A percentile compares a stretch with the other conserved stretches of the same genome.
Evolutionary conservation across 306 rosid genomes (phyloP).

Genomic region (Prunus persica): Prunus_persica_NCBIv2 NC_034012.1:6688001-6688500

Average conservation of each 20-base stretch:
- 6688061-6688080: background rate
- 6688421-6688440: no score
- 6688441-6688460: no score
- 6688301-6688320: background rate
- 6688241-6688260: background rate
- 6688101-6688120: background rate
- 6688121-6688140: background rate
- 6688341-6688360: no score
- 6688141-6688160: background rate
- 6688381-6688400: no score
- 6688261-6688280: constrained; percentile 11
- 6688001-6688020: constrained; percentile 21
- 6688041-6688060: background rate
- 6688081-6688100: background rate
- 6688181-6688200: no score
- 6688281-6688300: background rate
- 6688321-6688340: background rate
- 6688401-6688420: no score
- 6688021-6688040: background rate
- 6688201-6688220: background rate
- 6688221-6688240: constrained; percentile 25
- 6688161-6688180: background rate
- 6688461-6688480: background rate
- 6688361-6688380: no score
- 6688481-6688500: background rate